These are phyloP conservation scores for Peniophora sp. DNA, from an alignment of 1,284 basidiomycete genomes.

Conservation along the genomic window DNA sequence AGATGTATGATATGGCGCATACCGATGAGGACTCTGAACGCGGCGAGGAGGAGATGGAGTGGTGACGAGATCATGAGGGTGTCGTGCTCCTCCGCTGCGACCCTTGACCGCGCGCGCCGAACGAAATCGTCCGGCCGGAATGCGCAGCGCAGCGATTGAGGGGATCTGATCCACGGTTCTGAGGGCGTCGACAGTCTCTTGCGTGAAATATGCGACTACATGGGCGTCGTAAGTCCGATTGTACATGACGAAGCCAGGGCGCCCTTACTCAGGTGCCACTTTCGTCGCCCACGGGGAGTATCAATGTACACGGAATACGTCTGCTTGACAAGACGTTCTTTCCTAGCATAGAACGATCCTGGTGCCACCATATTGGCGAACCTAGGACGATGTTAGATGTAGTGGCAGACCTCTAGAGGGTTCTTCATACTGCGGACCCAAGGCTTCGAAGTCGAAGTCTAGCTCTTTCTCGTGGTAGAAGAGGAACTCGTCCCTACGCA, in stretches of 20 bases:
- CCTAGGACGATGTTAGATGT: conserved; percentile 7
- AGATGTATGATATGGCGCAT: background rate
- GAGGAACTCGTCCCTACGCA: conserved; percentile 25
- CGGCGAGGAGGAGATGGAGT: conserved; percentile 5
- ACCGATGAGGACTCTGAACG: conserved; percentile 9
- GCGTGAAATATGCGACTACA: conserved; percentile 66
- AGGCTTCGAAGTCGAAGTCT: conserved; percentile 15
- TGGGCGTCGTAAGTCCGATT: background rate
- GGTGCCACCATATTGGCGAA: background rate
- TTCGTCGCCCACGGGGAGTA: conserved; percentile 50
- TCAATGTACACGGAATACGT: conserved; percentile 73
- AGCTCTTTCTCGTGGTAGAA: conserved; percentile 33
- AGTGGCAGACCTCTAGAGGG: conserved; percentile 16
- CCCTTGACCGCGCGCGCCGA: conserved; percentile 22
- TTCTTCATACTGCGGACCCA: conserved; percentile 15
- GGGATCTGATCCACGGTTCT: conserved; percentile 57
- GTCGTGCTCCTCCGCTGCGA: conserved; percentile 8
- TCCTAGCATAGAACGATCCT: conserved; percentile 8
- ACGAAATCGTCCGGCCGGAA: conserved; percentile 40
- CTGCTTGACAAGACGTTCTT: conserved; percentile 62
- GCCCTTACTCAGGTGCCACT: conserved; percentile 76
- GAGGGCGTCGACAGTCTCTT: conserved; percentile 57
- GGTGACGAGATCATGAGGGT: background rate
- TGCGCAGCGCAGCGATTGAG: conserved; percentile 40
- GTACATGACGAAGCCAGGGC: conserved; percentile 4